Percentiles rank a stretch among this genome's conserved stretches.
Evolutionary conservation across 2,329 filamentous ascomycete species (phyloP).

Genomic region (Cladosporium sp.): DNA sequence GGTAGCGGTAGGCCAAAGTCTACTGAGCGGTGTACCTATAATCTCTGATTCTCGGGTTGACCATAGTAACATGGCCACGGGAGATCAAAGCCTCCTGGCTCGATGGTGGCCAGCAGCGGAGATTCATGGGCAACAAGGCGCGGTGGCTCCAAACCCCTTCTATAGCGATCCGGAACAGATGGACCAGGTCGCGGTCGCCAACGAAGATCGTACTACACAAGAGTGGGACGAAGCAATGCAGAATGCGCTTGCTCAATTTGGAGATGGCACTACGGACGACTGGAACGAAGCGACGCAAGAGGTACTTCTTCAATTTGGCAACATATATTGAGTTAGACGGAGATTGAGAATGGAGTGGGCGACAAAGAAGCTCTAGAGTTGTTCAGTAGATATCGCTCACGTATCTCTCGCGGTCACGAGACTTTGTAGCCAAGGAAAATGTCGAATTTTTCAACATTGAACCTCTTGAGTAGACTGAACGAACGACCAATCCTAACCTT

Average conservation of each 20-base stretch:
- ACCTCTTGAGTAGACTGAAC: not conserved
- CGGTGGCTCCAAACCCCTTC: not conserved
- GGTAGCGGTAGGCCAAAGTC: not conserved
- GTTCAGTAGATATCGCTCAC: not conserved
- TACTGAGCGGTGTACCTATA: not conserved
- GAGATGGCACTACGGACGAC: not conserved
- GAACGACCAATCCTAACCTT: not conserved
- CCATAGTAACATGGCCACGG: not conserved
- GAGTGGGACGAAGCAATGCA: not conserved
- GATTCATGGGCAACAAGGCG: not conserved
- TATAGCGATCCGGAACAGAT: not conserved
- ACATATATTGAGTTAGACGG: not conserved
- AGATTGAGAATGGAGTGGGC: not conserved
- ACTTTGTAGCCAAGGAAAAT: not conserved
- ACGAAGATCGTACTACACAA: not conserved
- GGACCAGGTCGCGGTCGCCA: not conserved
- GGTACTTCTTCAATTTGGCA: not conserved
- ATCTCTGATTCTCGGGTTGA: not conserved
- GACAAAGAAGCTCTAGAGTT: not conserved
- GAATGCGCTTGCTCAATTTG: not conserved
- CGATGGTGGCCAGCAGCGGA: not conserved
- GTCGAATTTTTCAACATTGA: not conserved
- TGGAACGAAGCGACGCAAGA: not conserved
- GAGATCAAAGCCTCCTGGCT: not conserved
- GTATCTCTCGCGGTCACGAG: not conserved